These are phyloP conservation scores for Penicillium samsonianum DNA, from an alignment of 495 filamentous ascomycete genomes.

Conservation along the genomic window DNA sequence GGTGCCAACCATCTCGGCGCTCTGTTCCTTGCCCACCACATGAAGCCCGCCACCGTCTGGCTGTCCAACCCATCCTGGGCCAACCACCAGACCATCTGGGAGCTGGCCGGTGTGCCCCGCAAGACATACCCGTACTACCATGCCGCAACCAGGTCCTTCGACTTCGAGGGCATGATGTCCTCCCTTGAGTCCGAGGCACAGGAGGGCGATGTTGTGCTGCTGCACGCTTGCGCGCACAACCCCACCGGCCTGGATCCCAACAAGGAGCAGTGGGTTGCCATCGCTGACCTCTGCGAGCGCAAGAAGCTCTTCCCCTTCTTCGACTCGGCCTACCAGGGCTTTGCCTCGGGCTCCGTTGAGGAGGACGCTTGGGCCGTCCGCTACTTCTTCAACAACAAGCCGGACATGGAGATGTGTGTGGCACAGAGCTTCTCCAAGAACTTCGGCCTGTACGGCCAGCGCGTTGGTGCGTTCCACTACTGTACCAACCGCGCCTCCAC, in stretches of 20 bases:
- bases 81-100: constrained; percentile 53
- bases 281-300: constrained; percentile 50
- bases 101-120: constrained; percentile 43
- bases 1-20: constrained; percentile 88
- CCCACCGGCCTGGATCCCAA: constrained; percentile 56
- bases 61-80: constrained; percentile 53
- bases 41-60: constrained; percentile 50
- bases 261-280: constrained; percentile 56
- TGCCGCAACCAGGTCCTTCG: constrained; percentile 44
- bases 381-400: constrained; percentile 53
- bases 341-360: constrained; percentile 53
- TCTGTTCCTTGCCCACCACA: constrained; percentile 69
- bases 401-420: constrained; percentile 52
- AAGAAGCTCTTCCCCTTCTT: constrained; percentile 58
- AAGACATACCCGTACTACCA: constrained; percentile 55
- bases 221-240: constrained; percentile 59
- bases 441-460: constrained; percentile 57
- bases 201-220: constrained; percentile 47
- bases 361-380: constrained; percentile 57
- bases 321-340: constrained; percentile 59
- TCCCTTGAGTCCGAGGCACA: constrained; percentile 44
- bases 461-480: constrained; percentile 52
- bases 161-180: constrained; percentile 50
- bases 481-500: constrained; percentile 36
- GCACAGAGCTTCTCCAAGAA: constrained; percentile 58